A percentile compares a stretch with the other conserved stretches of the same genome.
Conservation (phyloP, 2,329 filamentous ascomycete genomes). For the Colletotrichum sp. region DNA sequence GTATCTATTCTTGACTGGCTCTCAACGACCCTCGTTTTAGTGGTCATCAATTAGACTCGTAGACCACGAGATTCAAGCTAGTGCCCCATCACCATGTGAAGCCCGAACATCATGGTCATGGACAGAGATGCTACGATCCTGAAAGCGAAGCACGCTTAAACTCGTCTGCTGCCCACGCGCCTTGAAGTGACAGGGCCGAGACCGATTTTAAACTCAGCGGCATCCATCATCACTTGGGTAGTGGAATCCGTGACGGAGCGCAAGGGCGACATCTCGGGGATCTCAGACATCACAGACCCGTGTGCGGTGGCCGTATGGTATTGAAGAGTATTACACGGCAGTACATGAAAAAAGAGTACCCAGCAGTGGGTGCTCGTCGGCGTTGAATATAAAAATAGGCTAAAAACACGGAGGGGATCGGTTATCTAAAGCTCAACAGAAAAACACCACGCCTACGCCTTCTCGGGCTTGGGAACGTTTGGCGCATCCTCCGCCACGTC, state of each 20-base stretch:
- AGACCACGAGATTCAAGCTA: background rate
- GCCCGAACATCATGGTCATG: too few species aligned
- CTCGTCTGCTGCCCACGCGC: too few species aligned
- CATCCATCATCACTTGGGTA: background rate
- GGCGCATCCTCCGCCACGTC: constrained; percentile 29
- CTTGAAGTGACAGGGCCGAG: too few species aligned
- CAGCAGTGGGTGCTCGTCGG: background rate
- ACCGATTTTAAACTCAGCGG: background rate
- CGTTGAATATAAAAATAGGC: background rate
- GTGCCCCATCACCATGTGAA: too few species aligned
- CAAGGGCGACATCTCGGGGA: background rate
- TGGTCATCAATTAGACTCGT: background rate
- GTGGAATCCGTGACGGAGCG: background rate
- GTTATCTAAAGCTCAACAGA: background rate
- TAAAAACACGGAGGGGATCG: background rate
- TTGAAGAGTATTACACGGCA: background rate
- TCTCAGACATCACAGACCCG: background rate
- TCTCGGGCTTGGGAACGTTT: constrained; percentile 26
- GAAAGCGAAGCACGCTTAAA: background rate
- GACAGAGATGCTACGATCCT: too few species aligned
- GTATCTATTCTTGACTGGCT: too few species aligned
- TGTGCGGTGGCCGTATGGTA: background rate
- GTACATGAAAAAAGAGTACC: background rate
- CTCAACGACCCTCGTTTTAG: background rate
- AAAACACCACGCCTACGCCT: background rate